Evolutionary conservation across 345 rosid species (phyloP).

Genomic region (Aquilaria sinensis): DNA sequence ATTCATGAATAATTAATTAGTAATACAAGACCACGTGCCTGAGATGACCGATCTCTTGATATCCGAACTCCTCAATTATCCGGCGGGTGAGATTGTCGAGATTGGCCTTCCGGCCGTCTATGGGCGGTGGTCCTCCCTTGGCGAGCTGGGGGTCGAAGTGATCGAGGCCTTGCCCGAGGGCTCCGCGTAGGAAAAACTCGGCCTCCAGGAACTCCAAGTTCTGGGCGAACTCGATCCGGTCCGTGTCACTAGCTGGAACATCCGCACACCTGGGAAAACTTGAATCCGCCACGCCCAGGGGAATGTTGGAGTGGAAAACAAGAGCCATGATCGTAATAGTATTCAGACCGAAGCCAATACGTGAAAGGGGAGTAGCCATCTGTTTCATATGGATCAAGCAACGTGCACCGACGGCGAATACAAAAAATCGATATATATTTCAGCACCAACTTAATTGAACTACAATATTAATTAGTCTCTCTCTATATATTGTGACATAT

Average conservation of each 20-base stretch:
- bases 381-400: too few species aligned
- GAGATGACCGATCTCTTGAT: constrained; percentile 66
- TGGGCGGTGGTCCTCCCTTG: constrained; percentile 51
- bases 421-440: too few species aligned
- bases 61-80: constrained; percentile 57
- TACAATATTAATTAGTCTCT: too few species aligned
- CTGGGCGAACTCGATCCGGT: constrained; percentile 39
- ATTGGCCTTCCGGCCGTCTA: constrained; percentile 44
- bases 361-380: too few species aligned
- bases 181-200: constrained; percentile 45
- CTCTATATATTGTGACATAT: too few species aligned
- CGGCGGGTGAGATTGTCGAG: constrained; percentile 34
- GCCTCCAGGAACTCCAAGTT: constrained; percentile 64
- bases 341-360: too few species aligned
- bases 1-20: neutral
- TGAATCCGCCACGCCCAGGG: too few species aligned
- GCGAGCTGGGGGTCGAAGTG: constrained; percentile 31
- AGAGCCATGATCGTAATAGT: too few species aligned
- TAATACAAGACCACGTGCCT: constrained; percentile 24
- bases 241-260: constrained; percentile 30
- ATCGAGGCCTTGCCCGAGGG: constrained; percentile 56
- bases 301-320: too few species aligned
- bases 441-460: too few species aligned
- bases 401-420: too few species aligned
- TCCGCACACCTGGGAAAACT: constrained; percentile 21